Evolutionary conservation across 1,139 yeast species (phyloP).

Genomic region (Pneumocystis murina): DNA sequence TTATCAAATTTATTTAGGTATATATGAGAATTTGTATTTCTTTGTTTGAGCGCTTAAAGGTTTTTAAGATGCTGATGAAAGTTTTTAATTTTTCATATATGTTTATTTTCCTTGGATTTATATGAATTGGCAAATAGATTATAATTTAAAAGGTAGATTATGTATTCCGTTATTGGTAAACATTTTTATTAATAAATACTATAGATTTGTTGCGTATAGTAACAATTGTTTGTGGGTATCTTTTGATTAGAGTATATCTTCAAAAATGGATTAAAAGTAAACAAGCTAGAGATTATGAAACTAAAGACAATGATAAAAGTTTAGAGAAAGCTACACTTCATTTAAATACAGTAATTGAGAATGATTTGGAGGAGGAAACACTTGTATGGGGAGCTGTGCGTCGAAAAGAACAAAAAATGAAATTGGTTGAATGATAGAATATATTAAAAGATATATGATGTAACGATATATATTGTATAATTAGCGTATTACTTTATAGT

Average conservation of each 20-base stretch:
- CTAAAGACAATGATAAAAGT: neutral
- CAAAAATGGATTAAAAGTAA: neutral
- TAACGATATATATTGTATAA: neutral
- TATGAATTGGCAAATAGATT: neutral
- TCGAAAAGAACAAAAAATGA: neutral
- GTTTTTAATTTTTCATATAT: too few species aligned
- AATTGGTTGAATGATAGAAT: neutral
- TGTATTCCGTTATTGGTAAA: too few species aligned
- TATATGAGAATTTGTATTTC: too few species aligned
- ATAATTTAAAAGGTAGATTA: neutral
- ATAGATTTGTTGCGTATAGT: neutral
- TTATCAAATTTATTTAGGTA: too few species aligned
- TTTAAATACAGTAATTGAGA: too few species aligned
- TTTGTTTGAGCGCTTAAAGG: too few species aligned
- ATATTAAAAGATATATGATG: too few species aligned
- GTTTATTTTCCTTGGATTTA: neutral
- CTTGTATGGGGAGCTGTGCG: neutral
- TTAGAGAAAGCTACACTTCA: neutral
- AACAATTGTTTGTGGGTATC: neutral
- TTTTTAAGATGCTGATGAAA: too few species aligned
- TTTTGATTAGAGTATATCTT: neutral
- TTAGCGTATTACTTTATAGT: neutral
- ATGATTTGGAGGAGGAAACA: neutral
- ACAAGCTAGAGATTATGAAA: neutral
- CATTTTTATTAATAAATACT: too few species aligned